These are phyloP conservation scores for Xylariaceae sp. DNA, from an alignment of 2,329 filamentous ascomycete genomes.

Conservation along the genomic window DNA sequence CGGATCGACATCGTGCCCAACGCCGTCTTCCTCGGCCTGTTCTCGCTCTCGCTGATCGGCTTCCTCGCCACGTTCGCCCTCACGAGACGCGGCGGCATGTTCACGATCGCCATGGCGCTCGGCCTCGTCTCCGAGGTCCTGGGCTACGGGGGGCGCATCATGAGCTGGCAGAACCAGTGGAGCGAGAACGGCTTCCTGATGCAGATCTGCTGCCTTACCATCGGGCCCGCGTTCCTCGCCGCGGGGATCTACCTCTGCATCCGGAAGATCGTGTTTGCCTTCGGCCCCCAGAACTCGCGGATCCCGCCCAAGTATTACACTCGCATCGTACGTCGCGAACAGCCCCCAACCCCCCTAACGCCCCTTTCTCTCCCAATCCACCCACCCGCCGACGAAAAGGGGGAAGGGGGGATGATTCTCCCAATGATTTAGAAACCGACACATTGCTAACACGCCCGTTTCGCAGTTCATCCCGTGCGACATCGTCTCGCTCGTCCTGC, in stretches of 20 bases:
- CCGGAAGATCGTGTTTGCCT: slow-evolving; percentile 50
- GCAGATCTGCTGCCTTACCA: slow-evolving; percentile 64
- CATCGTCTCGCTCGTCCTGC: slow-evolving; percentile 61
- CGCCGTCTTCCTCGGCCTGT: slow-evolving; percentile 53
- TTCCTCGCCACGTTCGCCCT: slow-evolving; percentile 45
- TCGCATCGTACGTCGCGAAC: slow-evolving; percentile 42
- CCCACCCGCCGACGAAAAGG: no score
- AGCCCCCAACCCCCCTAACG: no score
- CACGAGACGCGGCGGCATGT: slow-evolving; percentile 52
- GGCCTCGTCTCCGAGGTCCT: slow-evolving; percentile 60
- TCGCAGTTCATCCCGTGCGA: slow-evolving; percentile 65
- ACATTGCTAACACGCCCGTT: slow-evolving; percentile 2
- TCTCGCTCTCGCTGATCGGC: slow-evolving; percentile 47
- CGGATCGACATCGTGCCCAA: slow-evolving; percentile 58
- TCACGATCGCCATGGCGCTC: slow-evolving; percentile 54
- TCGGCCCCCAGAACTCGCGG: slow-evolving; percentile 52
- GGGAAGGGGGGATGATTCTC: no score
- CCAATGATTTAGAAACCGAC: no score
- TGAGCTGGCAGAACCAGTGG: slow-evolving; percentile 58
- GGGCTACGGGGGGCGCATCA: slow-evolving; percentile 61
- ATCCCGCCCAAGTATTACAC: slow-evolving; percentile 52
- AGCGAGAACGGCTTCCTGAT: slow-evolving; percentile 52
- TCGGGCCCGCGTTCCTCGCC: slow-evolving; percentile 66
- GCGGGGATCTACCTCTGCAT: slow-evolving; percentile 67
- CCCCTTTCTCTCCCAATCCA: no score